Conservation (phyloP, 305 asterid genomes). For the Withania somnifera region DNA sequence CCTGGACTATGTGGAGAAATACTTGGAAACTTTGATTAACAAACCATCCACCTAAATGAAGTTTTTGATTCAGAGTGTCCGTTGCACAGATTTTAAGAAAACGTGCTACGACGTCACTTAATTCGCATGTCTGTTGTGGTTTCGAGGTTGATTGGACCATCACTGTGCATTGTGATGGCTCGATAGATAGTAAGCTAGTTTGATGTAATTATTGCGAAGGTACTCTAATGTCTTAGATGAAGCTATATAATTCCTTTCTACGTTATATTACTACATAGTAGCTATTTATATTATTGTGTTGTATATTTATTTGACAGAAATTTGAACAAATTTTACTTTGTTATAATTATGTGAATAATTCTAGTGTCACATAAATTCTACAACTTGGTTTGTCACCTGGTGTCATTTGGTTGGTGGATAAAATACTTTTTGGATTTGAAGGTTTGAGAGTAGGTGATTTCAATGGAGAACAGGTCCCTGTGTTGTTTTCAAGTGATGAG, state of each 20-base stretch:
- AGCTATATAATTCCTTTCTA: too few relatives aligned
- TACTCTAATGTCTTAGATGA: background rate
- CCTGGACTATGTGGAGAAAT: slow-evolving; percentile 37
- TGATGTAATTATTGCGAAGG: background rate
- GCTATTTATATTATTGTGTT: too few relatives aligned
- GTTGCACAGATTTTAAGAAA: background rate
- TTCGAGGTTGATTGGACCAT: background rate
- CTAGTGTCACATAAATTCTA: too few relatives aligned
- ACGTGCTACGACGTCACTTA: background rate
- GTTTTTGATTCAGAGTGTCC: background rate
- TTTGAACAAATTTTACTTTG: too few relatives aligned
- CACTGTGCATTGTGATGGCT: background rate
- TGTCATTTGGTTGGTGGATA: too few relatives aligned
- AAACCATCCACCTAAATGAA: background rate
- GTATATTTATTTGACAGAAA: background rate
- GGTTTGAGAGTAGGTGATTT: too few relatives aligned
- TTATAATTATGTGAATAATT: too few relatives aligned
- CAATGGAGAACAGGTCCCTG: too few relatives aligned
- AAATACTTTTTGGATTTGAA: too few relatives aligned
- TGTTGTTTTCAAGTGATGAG: too few relatives aligned
- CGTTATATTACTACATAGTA: too few relatives aligned
- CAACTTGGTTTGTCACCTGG: too few relatives aligned
- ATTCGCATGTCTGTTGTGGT: background rate
- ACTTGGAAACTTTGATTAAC: slow-evolving; percentile 22
- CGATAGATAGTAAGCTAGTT: background rate